phyloP scores from a whole-genome alignment of 805 yeast genomes.

The Kazachstania viticola region DNA sequence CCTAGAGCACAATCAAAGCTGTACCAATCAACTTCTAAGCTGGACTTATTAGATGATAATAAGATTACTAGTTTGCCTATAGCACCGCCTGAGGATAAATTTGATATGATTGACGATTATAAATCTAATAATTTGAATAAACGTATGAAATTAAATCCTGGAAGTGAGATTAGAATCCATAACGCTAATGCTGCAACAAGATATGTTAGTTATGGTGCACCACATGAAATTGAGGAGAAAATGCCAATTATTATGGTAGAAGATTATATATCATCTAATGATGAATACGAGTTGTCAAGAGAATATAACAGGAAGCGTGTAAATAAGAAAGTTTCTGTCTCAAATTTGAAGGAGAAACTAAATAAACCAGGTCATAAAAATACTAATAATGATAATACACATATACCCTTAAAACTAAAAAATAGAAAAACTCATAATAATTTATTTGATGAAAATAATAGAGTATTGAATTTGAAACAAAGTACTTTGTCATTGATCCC shows the following conservation, averaged over 20 bases:
- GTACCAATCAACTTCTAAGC: slow-evolving; percentile 17
- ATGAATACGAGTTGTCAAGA: too few species aligned
- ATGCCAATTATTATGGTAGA: slow-evolving; percentile 22
- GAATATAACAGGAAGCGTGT: background rate
- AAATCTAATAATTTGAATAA: background rate
- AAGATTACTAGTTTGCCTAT: slow-evolving; percentile 22
- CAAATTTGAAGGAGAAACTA: slow-evolving; percentile 19
- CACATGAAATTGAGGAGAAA: slow-evolving; percentile 5
- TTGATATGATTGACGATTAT: background rate
- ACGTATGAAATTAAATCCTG: slow-evolving; percentile 5
- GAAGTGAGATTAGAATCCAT: slow-evolving; percentile 12
- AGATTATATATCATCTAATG: slow-evolving; percentile 18
- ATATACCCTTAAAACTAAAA: slow-evolving; percentile 16
- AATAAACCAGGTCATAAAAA: too few species aligned
- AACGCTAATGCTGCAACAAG: slow-evolving; percentile 6
- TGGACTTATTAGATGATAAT: slow-evolving; percentile 22
- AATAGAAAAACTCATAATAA: slow-evolving; percentile 6
- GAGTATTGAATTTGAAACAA: too few species aligned
- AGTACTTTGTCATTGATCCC: too few species aligned
- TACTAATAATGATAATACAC: too few species aligned
- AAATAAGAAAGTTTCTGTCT: slow-evolving; percentile 18
- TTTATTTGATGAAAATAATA: background rate
- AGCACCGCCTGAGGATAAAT: slow-evolving; percentile 15
- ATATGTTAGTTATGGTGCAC: slow-evolving; percentile 9
- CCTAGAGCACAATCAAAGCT: slow-evolving; percentile 19